Evolutionary conservation across 2,329 filamentous ascomycete species (phyloP).

Genomic region (Chalaropsis ovoidea): DNA sequence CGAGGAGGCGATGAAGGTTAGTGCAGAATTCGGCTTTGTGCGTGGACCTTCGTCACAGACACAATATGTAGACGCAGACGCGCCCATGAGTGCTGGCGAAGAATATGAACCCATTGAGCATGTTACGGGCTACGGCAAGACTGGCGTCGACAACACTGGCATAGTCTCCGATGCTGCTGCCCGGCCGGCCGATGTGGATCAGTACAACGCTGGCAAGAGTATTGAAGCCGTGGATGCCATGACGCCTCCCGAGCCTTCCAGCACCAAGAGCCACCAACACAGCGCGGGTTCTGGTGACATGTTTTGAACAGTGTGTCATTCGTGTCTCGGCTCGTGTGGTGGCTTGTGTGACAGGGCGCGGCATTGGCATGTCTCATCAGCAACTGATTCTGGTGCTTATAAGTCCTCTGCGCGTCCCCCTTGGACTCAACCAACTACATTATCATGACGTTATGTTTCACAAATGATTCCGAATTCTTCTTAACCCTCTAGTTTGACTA

Average conservation of each 20-base stretch:
- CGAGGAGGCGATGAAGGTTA: slow-evolving; percentile 5
- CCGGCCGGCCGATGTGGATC: slow-evolving; percentile 29
- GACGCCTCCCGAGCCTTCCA: neutral
- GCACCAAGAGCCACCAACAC: neutral
- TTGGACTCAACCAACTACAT: neutral
- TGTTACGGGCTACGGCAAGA: slow-evolving; percentile 28
- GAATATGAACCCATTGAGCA: slow-evolving; percentile 27
- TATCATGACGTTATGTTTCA: neutral
- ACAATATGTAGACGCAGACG: slow-evolving; percentile 30
- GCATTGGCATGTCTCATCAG: neutral
- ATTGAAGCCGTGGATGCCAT: neutral
- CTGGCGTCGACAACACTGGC: slow-evolving; percentile 18
- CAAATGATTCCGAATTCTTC: neutral
- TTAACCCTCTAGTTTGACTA: slow-evolving; percentile 13
- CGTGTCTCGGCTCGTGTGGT: neutral
- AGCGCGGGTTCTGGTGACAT: neutral
- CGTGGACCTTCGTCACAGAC: slow-evolving; percentile 16
- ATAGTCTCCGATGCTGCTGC: slow-evolving; percentile 9
- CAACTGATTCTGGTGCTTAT: neutral
- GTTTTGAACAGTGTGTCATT: neutral
- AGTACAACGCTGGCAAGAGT: neutral
- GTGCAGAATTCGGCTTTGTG: slow-evolving; percentile 17
- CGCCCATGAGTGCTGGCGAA: slow-evolving; percentile 39
- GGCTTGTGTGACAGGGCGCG: neutral
- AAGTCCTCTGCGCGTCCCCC: neutral